phyloP scores from a whole-genome alignment of 306 rosid species.

The Morella rubra region DNA sequence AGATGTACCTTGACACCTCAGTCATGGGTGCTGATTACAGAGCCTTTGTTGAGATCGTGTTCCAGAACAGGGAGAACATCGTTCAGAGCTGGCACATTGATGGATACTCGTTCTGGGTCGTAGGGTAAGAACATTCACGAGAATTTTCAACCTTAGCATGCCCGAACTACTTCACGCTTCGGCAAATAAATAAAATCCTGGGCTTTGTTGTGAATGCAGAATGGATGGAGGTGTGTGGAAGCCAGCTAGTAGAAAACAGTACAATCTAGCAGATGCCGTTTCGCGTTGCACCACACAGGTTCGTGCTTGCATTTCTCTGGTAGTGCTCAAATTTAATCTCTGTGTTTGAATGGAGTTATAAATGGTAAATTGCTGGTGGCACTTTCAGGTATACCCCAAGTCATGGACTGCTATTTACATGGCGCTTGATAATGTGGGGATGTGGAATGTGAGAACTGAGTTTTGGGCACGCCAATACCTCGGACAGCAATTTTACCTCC shows the following conservation, averaged over 20 bases:
- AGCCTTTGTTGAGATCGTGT: constrained; percentile 76
- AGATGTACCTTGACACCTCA: constrained; percentile 71
- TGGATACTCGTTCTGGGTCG: constrained; percentile 95
- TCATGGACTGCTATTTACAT: constrained; percentile 95
- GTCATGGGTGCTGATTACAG: constrained; percentile 88
- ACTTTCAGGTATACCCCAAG: constrained; percentile 71
- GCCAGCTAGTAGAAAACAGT: constrained; percentile 58
- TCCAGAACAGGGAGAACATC: constrained; percentile 69
- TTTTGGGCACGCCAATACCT: constrained; percentile 89
- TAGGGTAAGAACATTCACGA: constrained; percentile 57
- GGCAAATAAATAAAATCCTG: neutral
- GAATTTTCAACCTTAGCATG: neutral
- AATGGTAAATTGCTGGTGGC: neutral
- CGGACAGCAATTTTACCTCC: constrained; percentile 84
- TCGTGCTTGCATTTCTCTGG: constrained; percentile 1
- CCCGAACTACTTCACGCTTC: neutral
- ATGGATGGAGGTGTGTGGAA: constrained; percentile 91
- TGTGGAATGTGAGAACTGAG: constrained; percentile 90
- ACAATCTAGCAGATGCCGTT: constrained; percentile 83
- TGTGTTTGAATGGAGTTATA: neutral
- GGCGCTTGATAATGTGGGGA: constrained; percentile 84
- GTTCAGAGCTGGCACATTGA: constrained; percentile 80
- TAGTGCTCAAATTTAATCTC: neutral
- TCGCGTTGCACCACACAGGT: constrained; percentile 89
- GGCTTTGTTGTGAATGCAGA: constrained; percentile 38